These are phyloP conservation scores for Nakazawaea ishiwadae DNA, from an alignment of 805 yeast species.

Conservation along the genomic window DNA sequence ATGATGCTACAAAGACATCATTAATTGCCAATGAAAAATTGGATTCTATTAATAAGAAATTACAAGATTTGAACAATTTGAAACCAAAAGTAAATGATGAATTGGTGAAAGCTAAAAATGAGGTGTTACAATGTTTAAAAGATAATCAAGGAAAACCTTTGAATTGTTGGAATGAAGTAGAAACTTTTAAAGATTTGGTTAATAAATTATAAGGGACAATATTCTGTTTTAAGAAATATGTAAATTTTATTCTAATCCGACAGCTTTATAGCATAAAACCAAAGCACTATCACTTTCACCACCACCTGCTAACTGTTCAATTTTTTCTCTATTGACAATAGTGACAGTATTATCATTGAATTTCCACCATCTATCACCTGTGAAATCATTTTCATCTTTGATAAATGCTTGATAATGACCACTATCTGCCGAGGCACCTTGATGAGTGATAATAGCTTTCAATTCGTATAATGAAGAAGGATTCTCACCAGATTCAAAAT, in stretches of 20 bases:
- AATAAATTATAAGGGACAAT: constrained; percentile 32
- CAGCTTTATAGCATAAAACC: constrained; percentile 78
- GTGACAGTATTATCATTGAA: constrained; percentile 91
- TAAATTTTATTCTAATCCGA: constrained; percentile 45
- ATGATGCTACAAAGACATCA: constrained; percentile 21
- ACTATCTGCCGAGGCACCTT: constrained; percentile 93
- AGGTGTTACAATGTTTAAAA: constrained; percentile 56
- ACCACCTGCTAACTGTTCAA: constrained; percentile 90
- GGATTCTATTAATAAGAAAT: constrained; percentile 28
- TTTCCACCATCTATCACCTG: constrained; percentile 84
- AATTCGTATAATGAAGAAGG: constrained; percentile 86
- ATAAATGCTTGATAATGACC: constrained; percentile 96
- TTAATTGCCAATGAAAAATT: constrained; percentile 26
- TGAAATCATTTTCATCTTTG: constrained; percentile 58
- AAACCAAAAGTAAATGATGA: constrained; percentile 31
- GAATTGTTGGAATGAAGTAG: constrained; percentile 80
- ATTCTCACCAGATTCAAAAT: constrained; percentile 62
- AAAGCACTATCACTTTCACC: constrained; percentile 97
- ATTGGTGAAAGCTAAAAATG: constrained; percentile 39
- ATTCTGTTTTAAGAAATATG: background rate
- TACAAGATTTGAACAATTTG: constrained; percentile 23
- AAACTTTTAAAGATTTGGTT: constrained; percentile 59
- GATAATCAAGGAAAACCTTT: constrained; percentile 61
- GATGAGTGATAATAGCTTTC: constrained; percentile 81
- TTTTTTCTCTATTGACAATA: constrained; percentile 70